phyloP scores from a whole-genome alignment of 306 rosid species.

The Ceratonia siliqua region DNA sequence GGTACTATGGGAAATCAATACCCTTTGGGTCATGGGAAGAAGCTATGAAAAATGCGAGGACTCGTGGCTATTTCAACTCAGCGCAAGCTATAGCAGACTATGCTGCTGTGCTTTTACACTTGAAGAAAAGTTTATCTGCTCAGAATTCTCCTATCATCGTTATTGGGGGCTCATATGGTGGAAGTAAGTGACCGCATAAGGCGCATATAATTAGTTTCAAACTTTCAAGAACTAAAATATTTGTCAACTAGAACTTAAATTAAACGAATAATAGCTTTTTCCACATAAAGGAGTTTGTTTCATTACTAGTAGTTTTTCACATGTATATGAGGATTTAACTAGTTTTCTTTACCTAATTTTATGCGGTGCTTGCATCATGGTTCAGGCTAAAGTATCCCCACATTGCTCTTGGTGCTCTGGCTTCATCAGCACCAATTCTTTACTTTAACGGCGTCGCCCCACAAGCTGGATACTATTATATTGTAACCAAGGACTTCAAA shows the following conservation, averaged over 20 bases:
- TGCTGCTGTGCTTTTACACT: slow-evolving; percentile 38
- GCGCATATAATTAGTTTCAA: no score
- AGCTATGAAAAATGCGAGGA: slow-evolving; percentile 32
- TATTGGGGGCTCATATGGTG: slow-evolving; percentile 49
- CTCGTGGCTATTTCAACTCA: slow-evolving; percentile 41
- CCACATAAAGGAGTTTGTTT: not conserved
- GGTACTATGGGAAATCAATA: slow-evolving; percentile 49
- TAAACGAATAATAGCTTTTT: not conserved
- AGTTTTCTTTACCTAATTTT: not conserved
- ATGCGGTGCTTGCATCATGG: slow-evolving; percentile 53
- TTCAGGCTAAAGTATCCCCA: slow-evolving; percentile 53
- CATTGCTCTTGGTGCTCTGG: slow-evolving; percentile 44
- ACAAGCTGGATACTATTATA: slow-evolving; percentile 34
- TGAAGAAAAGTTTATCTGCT: slow-evolving; percentile 31
- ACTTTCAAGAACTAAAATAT: no score
- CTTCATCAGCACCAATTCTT: slow-evolving; percentile 49
- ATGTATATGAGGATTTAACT: not conserved
- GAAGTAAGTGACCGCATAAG: slow-evolving; percentile 34
- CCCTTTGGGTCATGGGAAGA: slow-evolving; percentile 36
- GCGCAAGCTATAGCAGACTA: slow-evolving; percentile 53
- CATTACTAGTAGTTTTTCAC: not conserved
- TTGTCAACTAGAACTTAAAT: no score
- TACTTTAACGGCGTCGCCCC: slow-evolving; percentile 42
- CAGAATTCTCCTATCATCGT: slow-evolving; percentile 40
- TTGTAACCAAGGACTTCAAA: slow-evolving; percentile 36